phyloP scores from a whole-genome alignment of 345 rosid species.

The Arabidopsis arenosa region DNA sequence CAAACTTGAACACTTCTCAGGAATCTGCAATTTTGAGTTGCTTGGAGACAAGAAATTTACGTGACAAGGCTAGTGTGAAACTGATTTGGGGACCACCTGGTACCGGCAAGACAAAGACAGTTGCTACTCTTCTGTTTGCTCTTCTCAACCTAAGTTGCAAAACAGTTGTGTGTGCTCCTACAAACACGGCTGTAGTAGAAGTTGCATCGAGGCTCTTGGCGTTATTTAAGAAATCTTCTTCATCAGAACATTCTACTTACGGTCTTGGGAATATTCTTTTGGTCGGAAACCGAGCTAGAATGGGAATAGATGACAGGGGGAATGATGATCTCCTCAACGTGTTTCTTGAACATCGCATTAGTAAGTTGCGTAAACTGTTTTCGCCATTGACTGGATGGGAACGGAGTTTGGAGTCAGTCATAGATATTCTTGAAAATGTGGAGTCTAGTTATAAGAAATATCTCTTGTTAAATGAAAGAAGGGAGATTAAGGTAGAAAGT shows the following conservation, averaged over 20 bases:
- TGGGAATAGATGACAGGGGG: slow-evolving; percentile 39
- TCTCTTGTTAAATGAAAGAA: neutral
- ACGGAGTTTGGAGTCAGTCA: slow-evolving; percentile 34
- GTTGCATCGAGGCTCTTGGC: slow-evolving; percentile 45
- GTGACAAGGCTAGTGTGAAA: slow-evolving; percentile 37
- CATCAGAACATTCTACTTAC: slow-evolving; percentile 35
- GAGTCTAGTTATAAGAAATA: slow-evolving; percentile 19
- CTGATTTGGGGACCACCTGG: slow-evolving; percentile 66
- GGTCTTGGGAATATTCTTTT: slow-evolving; percentile 47
- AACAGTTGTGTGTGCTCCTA: slow-evolving; percentile 56
- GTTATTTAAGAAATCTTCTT: neutral
- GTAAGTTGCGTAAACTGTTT: slow-evolving; percentile 30
- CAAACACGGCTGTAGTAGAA: slow-evolving; percentile 49
- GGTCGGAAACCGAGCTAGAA: slow-evolving; percentile 42
- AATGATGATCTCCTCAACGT: slow-evolving; percentile 39
- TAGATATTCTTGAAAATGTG: slow-evolving; percentile 31
- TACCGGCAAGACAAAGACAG: slow-evolving; percentile 57
- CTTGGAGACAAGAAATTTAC: neutral
- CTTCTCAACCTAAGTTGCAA: slow-evolving; percentile 47
- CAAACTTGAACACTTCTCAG: slow-evolving; percentile 50
- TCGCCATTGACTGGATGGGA: slow-evolving; percentile 36
- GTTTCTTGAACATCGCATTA: slow-evolving; percentile 50
- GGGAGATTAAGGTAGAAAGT: neutral
- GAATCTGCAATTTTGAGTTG: slow-evolving; percentile 43
- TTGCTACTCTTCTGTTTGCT: slow-evolving; percentile 39